Conservation (phyloP, 345 rosid species). For the Murraya paniculata region DNA sequence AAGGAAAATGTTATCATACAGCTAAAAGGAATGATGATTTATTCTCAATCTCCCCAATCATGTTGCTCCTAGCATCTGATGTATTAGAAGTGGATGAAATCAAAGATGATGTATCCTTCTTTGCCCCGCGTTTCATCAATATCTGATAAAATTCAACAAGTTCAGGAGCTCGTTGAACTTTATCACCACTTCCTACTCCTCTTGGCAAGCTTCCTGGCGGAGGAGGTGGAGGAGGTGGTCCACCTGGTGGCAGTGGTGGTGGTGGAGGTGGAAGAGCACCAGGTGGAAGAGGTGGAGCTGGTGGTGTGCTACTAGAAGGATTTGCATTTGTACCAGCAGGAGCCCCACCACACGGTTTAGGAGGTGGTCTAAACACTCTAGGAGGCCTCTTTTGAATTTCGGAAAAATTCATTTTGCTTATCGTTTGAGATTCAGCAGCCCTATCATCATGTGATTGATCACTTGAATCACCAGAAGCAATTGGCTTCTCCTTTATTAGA, state of each 20-base stretch:
- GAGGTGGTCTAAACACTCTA: constrained; percentile 84
- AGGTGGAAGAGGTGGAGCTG: constrained; percentile 62
- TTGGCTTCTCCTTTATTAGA: constrained; percentile 66
- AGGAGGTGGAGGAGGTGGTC: constrained; percentile 76
- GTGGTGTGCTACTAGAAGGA: constrained; percentile 40
- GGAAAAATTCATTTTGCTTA: constrained; percentile 70
- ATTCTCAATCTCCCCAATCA: constrained; percentile 95
- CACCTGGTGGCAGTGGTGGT: constrained; percentile 46
- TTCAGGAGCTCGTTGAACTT: constrained; percentile 95
- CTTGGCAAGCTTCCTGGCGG: constrained; percentile 85
- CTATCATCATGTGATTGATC: constrained; percentile 55
- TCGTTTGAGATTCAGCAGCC: constrained; percentile 45
- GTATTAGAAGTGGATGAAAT: constrained; percentile 62
- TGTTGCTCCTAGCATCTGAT: constrained; percentile 80
- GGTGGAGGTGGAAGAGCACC: constrained; percentile 44
- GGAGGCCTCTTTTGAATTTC: constrained; percentile 86
- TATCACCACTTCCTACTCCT: constrained; percentile 67
- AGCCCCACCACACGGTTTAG: constrained; percentile 48
- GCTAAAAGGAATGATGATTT: constrained; percentile 94
- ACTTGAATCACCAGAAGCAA: constrained; percentile 33
- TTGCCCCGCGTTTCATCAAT: constrained; percentile 94
- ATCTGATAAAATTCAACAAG: constrained; percentile 91
- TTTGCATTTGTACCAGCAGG: constrained; percentile 29
- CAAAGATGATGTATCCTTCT: constrained; percentile 75
- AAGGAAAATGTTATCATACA: constrained; percentile 41